These are phyloP conservation scores for Kwoniella heveanensis DNA, from an alignment of 768 basidiomycete genomes.

Conservation along the genomic window DNA sequence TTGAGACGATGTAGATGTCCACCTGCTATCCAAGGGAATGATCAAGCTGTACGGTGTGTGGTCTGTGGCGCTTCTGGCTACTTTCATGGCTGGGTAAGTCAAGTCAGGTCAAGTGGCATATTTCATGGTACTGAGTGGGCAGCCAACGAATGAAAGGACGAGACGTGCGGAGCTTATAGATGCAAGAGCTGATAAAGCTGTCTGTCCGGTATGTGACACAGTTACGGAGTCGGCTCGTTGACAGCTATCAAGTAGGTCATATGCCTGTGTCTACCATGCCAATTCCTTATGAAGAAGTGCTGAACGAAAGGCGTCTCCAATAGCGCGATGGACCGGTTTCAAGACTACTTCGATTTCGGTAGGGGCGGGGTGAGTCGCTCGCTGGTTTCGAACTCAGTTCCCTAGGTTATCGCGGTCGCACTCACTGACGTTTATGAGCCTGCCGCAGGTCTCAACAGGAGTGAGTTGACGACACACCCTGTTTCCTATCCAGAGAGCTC, in stretches of 20 bases:
- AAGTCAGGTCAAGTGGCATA: no score
- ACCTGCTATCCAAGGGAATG: conserved; percentile 34
- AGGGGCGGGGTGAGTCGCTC: conserved; percentile 33
- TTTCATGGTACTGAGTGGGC: no score
- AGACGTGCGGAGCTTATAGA: no score
- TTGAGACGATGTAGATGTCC: conserved; percentile 12
- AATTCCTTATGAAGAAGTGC: no score
- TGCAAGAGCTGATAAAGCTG: no score
- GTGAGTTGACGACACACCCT: conserved; percentile 14
- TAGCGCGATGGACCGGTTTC: conserved; percentile 33
- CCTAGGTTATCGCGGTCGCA: no score
- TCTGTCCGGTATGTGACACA: neutral
- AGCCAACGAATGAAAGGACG: no score
- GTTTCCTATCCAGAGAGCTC: no score
- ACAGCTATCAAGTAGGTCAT: conserved; percentile 41
- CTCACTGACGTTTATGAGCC: neutral
- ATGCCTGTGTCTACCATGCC: neutral
- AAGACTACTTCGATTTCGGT: conserved; percentile 33
- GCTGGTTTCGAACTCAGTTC: no score
- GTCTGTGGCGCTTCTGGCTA: conserved; percentile 28
- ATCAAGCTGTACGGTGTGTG: conserved; percentile 35
- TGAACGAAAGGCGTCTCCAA: neutral
- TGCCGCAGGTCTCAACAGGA: conserved; percentile 33
- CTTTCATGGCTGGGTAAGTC: conserved; percentile 33
- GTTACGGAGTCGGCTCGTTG: conserved; percentile 31